These are phyloP conservation scores for Mortierella sp. DNA, from an alignment of 371 early-diverging fungal species.

Conservation along the genomic window DNA sequence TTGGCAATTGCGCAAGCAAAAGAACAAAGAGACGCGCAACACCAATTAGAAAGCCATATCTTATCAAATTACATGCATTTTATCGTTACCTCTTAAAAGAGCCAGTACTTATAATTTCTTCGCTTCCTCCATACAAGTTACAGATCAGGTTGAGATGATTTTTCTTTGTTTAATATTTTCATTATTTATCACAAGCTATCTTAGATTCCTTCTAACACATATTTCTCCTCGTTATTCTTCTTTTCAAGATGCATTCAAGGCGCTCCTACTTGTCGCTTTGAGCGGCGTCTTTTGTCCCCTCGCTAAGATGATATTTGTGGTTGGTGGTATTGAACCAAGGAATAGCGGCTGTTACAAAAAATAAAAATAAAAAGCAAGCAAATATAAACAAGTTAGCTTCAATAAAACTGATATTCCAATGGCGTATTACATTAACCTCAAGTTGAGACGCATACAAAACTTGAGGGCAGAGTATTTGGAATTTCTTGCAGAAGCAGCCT, in stretches of 20 bases:
- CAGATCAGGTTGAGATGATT: too few relatives aligned
- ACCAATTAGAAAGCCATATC: background rate
- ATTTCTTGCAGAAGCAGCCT: conserved; percentile 76
- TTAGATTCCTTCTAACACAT: too few relatives aligned
- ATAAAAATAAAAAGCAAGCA: background rate
- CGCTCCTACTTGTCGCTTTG: background rate
- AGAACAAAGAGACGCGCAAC: conserved; percentile 24
- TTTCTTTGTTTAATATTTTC: background rate
- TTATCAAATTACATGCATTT: too few relatives aligned
- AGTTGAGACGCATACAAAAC: conserved; percentile 63
- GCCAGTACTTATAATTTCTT: background rate
- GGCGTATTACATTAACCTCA: background rate
- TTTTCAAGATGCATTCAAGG: background rate
- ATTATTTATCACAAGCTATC: conserved; percentile 5
- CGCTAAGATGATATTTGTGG: conserved; percentile 85
- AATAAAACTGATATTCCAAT: background rate
- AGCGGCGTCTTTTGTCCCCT: conserved; percentile 22
- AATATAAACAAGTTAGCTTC: background rate
- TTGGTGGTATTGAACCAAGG: conserved; percentile 90
- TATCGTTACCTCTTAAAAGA: too few relatives aligned
- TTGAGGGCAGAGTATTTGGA: conserved; percentile 78
- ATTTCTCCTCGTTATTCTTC: background rate
- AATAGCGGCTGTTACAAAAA: conserved; percentile 60
- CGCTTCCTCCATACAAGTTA: too few relatives aligned
- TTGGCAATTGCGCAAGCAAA: conserved; percentile 61